phyloP scores from a whole-genome alignment of 164 flowering plant species.

The Houttuynia cordata region DNA sequence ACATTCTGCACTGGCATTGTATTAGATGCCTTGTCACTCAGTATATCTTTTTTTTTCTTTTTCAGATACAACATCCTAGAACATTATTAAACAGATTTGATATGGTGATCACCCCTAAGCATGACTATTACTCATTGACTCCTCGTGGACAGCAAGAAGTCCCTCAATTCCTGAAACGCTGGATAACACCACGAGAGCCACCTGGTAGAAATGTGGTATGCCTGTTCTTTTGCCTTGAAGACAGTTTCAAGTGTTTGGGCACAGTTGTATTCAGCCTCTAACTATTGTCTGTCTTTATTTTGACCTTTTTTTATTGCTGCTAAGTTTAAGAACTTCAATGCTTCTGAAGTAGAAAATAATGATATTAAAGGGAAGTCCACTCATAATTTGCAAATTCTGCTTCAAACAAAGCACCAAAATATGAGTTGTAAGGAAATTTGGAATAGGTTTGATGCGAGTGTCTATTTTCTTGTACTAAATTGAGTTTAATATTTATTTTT shows the following conservation, averaged over 20 bases:
- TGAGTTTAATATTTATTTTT: too few relatives aligned
- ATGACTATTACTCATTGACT: slow-evolving; percentile 89
- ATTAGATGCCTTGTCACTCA: too few relatives aligned
- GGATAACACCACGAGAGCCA: slow-evolving; percentile 89
- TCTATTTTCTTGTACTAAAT: background rate
- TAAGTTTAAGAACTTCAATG: background rate
- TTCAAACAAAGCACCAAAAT: background rate
- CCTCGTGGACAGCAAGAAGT: slow-evolving; percentile 69
- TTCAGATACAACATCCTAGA: slow-evolving; percentile 94
- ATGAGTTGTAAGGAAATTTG: too few relatives aligned
- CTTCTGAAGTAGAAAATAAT: background rate
- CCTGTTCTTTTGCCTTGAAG: background rate
- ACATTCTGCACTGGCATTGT: too few relatives aligned
- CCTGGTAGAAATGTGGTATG: slow-evolving; percentile 76
- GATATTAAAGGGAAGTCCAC: too few relatives aligned
- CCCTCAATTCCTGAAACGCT: slow-evolving; percentile 60
- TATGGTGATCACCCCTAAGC: slow-evolving; percentile 80
- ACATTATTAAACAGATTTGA: slow-evolving; percentile 71
- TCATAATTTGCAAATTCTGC: background rate
- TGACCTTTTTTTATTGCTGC: too few relatives aligned
- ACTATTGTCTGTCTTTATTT: too few relatives aligned
- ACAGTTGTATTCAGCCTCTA: too few relatives aligned
- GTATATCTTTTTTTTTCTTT: background rate
- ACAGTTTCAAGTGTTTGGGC: background rate
- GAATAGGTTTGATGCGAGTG: background rate